Evolutionary conservation across 306 rosid genomes (phyloP), one percentile per base, ranked within the genome.

Genomic region (Vachellia collinsii): DNA sequence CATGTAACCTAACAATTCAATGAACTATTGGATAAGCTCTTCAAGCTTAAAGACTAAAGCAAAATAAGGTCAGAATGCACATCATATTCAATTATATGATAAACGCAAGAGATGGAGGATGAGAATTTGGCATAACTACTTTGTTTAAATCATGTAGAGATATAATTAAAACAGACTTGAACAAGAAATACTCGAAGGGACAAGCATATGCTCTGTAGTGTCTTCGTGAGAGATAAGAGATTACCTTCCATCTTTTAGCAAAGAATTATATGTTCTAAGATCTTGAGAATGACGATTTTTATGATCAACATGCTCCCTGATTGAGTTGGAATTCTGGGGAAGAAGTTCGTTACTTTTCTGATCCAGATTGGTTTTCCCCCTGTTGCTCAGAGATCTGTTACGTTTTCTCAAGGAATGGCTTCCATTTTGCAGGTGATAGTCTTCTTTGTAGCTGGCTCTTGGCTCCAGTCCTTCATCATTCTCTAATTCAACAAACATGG

Each of bases 241-340:
- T 76, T 89, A 90, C 99, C 98, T 93, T 72, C 90, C 98, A 78
- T 56, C 85, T 82, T 79, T 93, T 75, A 95, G 86, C 79, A 87
- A 85, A 76, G 81, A 83, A 87, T 88, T 88, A 83, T 95, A 95
- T 67, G 80, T 84, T 68, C 80, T 81, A 65, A 88, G 80, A 80
- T 85, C 87, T 75, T 90, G 87, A 51, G 90, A 83, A 81, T 79
- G 80, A 61, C 67, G 85, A 82, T 69, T 79, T 86, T 79, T 79
- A 34, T 84, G 80, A 75, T 76, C 85, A 67, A 76, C 81, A 47
- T 83, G 89, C 65, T 54, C 71, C 72, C 86, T 88, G 79, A 70
- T 81, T 70, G 83, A 75, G 50, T 82, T 82, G 51, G 88, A 76
- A 72, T 77, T 80, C 79, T 70, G 87, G 63, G 91, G 86, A 7